These are phyloP conservation scores for Saxispiralis lemnorum DNA, from an alignment of 495 filamentous ascomycete species.

Conservation along the genomic window DNA sequence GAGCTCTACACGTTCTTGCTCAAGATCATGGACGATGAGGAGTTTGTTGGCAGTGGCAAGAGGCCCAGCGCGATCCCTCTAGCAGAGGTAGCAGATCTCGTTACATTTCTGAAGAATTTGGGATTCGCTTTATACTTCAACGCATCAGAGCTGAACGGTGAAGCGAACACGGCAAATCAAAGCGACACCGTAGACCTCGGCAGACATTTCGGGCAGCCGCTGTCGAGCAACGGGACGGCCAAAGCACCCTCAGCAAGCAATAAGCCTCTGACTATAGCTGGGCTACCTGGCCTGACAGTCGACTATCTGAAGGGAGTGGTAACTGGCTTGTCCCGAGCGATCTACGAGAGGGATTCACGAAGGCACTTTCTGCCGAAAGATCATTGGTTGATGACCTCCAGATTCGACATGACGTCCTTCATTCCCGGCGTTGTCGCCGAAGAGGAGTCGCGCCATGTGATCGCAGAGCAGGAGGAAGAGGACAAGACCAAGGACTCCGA, in stretches of 20 bases:
- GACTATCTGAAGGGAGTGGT: slow-evolving; percentile 63
- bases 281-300: slow-evolving; percentile 53
- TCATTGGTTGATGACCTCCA: slow-evolving; percentile 89
- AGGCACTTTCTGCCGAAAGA: slow-evolving; percentile 60
- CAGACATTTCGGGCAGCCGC: slow-evolving; percentile 34
- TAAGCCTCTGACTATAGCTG: slow-evolving; percentile 27
- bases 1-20: slow-evolving; percentile 87
- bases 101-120: slow-evolving; percentile 79
- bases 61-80: slow-evolving; percentile 53
- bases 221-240: slow-evolving; percentile 7
- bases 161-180: slow-evolving; percentile 13
- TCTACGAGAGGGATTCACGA: slow-evolving; percentile 89
- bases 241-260: slow-evolving; percentile 7
- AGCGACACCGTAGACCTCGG: slow-evolving; percentile 34
- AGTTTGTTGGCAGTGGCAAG: slow-evolving; percentile 37
- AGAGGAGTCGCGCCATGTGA: slow-evolving; percentile 59
- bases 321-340: slow-evolving; percentile 65
- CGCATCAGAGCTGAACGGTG: slow-evolving; percentile 39
- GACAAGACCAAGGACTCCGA: slow-evolving; percentile 33
- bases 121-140: slow-evolving; percentile 82
- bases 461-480: slow-evolving; percentile 33
- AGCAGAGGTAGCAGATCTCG: slow-evolving; percentile 52
- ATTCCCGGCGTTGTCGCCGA: slow-evolving; percentile 73
- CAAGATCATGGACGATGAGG: slow-evolving; percentile 84
- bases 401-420: slow-evolving; percentile 83